Percentiles rank a stretch among this genome's conserved stretches.
Evolutionary conservation across 768 basidiomycete species (phyloP).

Genomic region (Termitomyces sp.): DNA sequence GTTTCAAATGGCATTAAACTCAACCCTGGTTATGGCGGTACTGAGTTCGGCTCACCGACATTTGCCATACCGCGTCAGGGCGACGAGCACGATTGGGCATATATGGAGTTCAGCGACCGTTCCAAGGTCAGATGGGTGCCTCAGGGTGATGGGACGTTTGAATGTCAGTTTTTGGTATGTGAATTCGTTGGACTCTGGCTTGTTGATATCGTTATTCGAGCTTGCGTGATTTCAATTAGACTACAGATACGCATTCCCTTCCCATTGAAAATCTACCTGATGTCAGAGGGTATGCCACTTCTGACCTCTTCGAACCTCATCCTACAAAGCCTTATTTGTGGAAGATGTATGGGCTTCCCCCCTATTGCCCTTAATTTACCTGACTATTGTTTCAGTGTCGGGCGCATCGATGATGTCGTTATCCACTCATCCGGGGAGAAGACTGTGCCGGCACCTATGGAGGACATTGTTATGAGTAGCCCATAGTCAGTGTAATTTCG

Average conservation of each 20-base stretch:
- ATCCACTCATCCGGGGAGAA: slow-evolving; percentile 31
- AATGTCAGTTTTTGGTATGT: slow-evolving; percentile 31
- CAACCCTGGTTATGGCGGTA: slow-evolving; percentile 18
- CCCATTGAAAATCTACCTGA: slow-evolving; percentile 28
- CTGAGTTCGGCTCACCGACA: slow-evolving; percentile 23
- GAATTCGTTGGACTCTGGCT: not conserved
- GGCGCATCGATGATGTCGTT: slow-evolving; percentile 34
- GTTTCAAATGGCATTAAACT: slow-evolving; percentile 23
- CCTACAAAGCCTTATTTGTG: slow-evolving; percentile 30
- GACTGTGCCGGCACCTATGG: slow-evolving; percentile 29
- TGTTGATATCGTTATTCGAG: not conserved
- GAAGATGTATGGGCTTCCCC: slow-evolving; percentile 21
- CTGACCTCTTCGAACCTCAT: slow-evolving; percentile 30
- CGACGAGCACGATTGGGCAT: slow-evolving; percentile 26
- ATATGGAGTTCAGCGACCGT: slow-evolving; percentile 20
- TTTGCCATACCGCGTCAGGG: slow-evolving; percentile 2
- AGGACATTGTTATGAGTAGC: slow-evolving; percentile 16
- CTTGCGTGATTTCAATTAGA: slow-evolving; percentile 12
- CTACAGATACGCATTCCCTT: slow-evolving; percentile 18
- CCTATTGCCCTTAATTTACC: not conserved
- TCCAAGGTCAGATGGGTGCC: slow-evolving; percentile 25
- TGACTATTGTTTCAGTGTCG: slow-evolving; percentile 21
- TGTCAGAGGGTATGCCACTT: slow-evolving; percentile 30
- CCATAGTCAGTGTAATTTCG: slow-evolving; percentile 11
- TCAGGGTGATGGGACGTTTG: slow-evolving; percentile 30